These are phyloP conservation scores for Zygnema circumcarinatum DNA, from an alignment of 139 green algal species.

Conservation along the genomic window DNA sequence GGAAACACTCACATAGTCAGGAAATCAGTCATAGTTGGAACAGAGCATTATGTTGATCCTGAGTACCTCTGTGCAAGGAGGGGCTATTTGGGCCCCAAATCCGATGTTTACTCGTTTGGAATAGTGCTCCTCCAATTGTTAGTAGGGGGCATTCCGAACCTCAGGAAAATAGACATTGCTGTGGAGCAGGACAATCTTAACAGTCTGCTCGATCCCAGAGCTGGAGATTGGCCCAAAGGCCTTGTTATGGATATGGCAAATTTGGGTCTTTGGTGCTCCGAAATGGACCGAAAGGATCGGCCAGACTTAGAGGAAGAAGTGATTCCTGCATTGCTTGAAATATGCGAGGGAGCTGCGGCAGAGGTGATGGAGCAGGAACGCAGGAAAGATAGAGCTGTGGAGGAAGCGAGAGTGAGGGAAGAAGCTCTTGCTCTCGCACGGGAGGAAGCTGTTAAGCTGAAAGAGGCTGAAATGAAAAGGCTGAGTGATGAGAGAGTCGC, in stretches of 20 bases:
- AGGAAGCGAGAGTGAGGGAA: not conserved
- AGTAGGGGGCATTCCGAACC: constrained; percentile 34
- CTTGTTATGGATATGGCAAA: constrained; percentile 43
- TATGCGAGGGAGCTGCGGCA: constrained; percentile 31
- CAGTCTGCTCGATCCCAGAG: constrained; percentile 29
- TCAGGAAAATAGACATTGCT: constrained; percentile 25
- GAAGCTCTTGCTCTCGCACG: not conserved
- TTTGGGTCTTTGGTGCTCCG: constrained; percentile 33
- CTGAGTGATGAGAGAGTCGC: not conserved
- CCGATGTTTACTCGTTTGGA: constrained; percentile 66
- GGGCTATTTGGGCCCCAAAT: constrained; percentile 42
- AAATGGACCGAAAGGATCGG: constrained; percentile 42
- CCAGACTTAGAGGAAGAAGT: constrained; percentile 41
- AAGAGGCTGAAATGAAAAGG: not conserved
- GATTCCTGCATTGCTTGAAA: constrained; percentile 40
- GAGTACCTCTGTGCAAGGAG: constrained; percentile 64
- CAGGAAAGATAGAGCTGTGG: constrained; percentile 12
- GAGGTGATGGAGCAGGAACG: constrained; percentile 28
- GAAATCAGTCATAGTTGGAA: constrained; percentile 57
- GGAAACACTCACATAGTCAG: constrained; percentile 54
- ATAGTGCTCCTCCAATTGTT: constrained; percentile 66
- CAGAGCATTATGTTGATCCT: constrained; percentile 79
- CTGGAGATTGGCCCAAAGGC: constrained; percentile 33
- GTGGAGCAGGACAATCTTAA: constrained; percentile 38
- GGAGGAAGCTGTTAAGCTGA: constrained; percentile 22